Evolutionary conservation across 2,329 filamentous ascomycete species (phyloP).

Genomic region (Myriosclerotinia scirpicola): DNA sequence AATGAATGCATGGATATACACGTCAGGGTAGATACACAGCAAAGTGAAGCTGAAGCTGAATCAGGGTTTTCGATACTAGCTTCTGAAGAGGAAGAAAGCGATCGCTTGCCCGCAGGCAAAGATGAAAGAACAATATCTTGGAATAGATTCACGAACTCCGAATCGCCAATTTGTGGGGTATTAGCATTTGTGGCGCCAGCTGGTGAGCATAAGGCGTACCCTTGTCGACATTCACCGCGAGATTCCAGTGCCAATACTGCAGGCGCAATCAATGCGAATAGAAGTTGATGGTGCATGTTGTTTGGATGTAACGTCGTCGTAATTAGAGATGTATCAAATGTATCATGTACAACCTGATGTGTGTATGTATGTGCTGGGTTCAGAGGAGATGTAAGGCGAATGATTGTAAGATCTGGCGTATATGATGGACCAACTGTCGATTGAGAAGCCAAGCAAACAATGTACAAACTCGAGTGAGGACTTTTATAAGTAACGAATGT

Average conservation of each 20-base stretch:
- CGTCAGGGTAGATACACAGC: slow-evolving; percentile 33
- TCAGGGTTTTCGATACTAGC: slow-evolving; percentile 7
- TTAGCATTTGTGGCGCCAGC: slow-evolving; percentile 35
- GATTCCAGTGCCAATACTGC: slow-evolving; percentile 12
- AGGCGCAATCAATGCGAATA: slow-evolving; percentile 20
- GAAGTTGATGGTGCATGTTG: slow-evolving; percentile 11
- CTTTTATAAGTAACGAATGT: background rate
- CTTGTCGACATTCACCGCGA: slow-evolving; percentile 30
- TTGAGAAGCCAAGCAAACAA: background rate
- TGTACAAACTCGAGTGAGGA: background rate
- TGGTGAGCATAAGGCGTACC: slow-evolving; percentile 41
- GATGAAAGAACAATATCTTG: slow-evolving; percentile 39
- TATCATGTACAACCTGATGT: slow-evolving; percentile 2
- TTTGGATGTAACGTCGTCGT: background rate
- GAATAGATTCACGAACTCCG: slow-evolving; percentile 39
- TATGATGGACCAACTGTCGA: background rate
- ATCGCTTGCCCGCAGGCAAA: slow-evolving; percentile 34
- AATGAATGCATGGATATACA: slow-evolving; percentile 38
- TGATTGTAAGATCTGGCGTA: background rate
- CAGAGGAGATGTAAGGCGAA: background rate
- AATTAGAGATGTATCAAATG: slow-evolving; percentile 11
- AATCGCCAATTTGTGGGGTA: slow-evolving; percentile 37
- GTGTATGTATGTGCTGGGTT: background rate
- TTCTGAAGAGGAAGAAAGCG: background rate
- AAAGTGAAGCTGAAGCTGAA: slow-evolving; percentile 32